A percentile compares a stretch with the other conserved stretches of the same genome.
These are phyloP conservation scores for Fusarium tuaranense DNA, from an alignment of 2,329 filamentous ascomycete species.

Conservation along the genomic window DNA sequence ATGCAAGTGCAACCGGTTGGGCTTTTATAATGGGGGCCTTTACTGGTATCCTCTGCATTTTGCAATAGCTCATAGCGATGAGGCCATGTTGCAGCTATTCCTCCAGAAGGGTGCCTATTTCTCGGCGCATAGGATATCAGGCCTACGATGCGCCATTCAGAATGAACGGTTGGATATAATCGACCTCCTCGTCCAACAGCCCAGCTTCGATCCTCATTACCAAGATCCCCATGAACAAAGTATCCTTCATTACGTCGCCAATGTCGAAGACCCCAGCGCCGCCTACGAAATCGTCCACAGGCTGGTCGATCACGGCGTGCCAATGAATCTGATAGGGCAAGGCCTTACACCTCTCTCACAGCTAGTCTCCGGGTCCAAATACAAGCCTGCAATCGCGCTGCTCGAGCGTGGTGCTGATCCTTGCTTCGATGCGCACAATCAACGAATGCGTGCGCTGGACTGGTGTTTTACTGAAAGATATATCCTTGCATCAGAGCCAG, in stretches of 20 bases:
- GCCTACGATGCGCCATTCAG: not conserved
- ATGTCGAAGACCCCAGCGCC: not conserved
- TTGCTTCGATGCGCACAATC: not conserved
- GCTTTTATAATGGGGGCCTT: not conserved
- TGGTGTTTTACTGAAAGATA: not conserved
- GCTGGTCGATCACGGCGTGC: conserved; percentile 4
- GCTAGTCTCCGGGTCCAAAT: not conserved
- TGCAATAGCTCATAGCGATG: not conserved
- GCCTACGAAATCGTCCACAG: not conserved
- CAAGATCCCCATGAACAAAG: not conserved
- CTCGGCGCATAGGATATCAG: not conserved
- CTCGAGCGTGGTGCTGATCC: conserved; percentile 7
- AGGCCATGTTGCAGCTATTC: not conserved
- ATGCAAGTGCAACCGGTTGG: not conserved
- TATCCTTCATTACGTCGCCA: not conserved
- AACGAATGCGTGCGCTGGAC: not conserved
- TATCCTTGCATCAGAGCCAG: not conserved
- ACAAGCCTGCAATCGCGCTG: conserved; percentile 1
- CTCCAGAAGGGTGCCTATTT: conserved; percentile 2
- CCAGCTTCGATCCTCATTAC: not conserved
- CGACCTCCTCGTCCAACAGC: not conserved
- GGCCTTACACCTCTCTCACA: not conserved
- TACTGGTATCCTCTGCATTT: conserved; percentile 14
- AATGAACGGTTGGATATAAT: not conserved
- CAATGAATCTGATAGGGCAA: not conserved